These are phyloP conservation scores for Actinomucor elegans DNA, from an alignment of 371 early-diverging fungal species.

Conservation along the genomic window DNA sequence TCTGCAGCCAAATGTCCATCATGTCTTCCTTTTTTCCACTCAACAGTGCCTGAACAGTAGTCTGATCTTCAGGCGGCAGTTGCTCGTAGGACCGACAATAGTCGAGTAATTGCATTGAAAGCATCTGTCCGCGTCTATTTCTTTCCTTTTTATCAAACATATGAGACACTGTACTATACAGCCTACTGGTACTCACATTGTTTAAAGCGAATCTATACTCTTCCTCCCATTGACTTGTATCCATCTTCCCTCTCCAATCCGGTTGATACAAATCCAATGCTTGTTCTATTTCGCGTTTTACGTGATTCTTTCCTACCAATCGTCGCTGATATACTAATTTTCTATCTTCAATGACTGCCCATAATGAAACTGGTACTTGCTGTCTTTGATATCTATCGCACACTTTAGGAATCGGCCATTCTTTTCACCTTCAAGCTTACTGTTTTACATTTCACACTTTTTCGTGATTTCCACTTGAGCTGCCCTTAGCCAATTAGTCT, in stretches of 20 bases:
- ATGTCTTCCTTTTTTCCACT: constrained; percentile 1
- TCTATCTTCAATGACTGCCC: constrained; percentile 22
- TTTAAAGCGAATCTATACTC: constrained; percentile 15
- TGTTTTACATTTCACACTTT: constrained; percentile 12
- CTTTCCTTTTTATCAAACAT: constrained; percentile 9
- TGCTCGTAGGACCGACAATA: constrained; percentile 18
- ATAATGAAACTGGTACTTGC: constrained; percentile 10
- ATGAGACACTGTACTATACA: not conserved
- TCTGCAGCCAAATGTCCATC: constrained; percentile 22
- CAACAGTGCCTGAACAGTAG: not conserved
- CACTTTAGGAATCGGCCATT: not conserved
- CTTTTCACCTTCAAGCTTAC: not conserved
- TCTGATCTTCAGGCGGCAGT: constrained; percentile 12
- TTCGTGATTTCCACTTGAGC: constrained; percentile 9
- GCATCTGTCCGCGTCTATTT: constrained; percentile 13
- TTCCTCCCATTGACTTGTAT: constrained; percentile 20
- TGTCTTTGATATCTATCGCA: constrained; percentile 15
- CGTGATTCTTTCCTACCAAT: constrained; percentile 7
- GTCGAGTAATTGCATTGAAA: not conserved
- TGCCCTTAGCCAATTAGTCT: constrained; percentile 15
- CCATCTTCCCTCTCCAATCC: constrained; percentile 9
- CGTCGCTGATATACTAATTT: constrained; percentile 18
- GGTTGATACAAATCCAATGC: constrained; percentile 15
- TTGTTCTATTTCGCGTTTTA: constrained; percentile 16
- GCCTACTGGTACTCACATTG: constrained; percentile 9